These are phyloP conservation scores for Aulographum hederae DNA, from an alignment of 2,329 filamentous ascomycete species.

Conservation along the genomic window DNA sequence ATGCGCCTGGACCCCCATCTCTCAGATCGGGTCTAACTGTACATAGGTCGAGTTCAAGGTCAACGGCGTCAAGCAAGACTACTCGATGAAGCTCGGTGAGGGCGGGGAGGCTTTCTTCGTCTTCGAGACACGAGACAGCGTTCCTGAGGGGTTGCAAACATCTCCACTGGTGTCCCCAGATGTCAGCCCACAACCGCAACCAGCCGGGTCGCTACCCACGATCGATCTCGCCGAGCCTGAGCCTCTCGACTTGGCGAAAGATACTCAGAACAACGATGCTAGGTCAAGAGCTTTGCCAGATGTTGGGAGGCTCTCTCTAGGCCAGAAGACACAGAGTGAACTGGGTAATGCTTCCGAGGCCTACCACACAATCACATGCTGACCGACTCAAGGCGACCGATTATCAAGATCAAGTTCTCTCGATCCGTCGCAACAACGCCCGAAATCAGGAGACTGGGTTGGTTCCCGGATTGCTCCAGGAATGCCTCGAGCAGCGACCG, in stretches of 20 bases:
- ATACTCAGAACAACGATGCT: conserved; percentile 3
- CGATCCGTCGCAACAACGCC: neutral
- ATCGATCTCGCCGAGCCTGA: conserved; percentile 48
- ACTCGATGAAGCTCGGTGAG: conserved; percentile 96
- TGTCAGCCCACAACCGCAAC: conserved; percentile 55
- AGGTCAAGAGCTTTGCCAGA: neutral
- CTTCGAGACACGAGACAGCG: conserved; percentile 82
- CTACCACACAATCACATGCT: neutral
- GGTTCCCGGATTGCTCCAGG: conserved; percentile 4
- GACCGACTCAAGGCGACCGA: conserved; percentile 1
- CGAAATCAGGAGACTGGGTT: conserved; percentile 5
- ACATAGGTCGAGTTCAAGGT: conserved; percentile 73
- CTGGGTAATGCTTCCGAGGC: neutral
- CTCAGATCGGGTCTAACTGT: neutral
- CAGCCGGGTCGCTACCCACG: conserved; percentile 23
- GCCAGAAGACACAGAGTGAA: neutral
- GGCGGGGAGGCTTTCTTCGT: conserved; percentile 98
- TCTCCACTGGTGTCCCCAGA: conserved; percentile 83
- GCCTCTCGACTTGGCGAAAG: conserved; percentile 44
- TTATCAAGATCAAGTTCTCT: conserved; percentile 1
- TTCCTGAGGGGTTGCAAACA: conserved; percentile 86
- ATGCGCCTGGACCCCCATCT: conserved; percentile 4
- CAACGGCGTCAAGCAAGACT: conserved; percentile 80
- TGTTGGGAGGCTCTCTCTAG: no score
- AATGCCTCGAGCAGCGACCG: conserved; percentile 32